Evolutionary conservation across 257 asterid genomes (phyloP).

Genomic region (Fraxinus anomala): DNA sequence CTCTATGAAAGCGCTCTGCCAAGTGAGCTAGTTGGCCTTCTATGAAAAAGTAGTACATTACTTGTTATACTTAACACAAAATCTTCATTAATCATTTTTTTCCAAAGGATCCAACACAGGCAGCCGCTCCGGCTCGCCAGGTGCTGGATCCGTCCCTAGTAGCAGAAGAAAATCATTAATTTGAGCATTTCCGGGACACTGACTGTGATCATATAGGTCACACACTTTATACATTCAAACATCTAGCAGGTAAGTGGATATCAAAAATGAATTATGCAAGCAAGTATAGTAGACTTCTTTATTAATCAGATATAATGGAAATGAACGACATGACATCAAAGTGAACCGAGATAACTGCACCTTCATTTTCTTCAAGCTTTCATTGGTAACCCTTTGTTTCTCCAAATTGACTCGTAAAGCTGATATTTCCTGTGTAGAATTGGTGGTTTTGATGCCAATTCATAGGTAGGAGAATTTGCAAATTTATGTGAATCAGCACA

Average conservation of each 20-base stretch:
- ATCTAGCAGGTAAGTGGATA: not conserved
- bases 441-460: not conserved
- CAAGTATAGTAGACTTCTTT: not conserved
- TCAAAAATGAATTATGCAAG: not conserved
- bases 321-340: not conserved
- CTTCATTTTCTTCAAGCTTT: constrained; percentile 65
- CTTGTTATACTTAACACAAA: too few species aligned
- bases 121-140: too few species aligned
- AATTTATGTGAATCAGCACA: not conserved
- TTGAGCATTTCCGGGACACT: not conserved
- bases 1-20: too few species aligned
- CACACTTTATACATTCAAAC: not conserved
- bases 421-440: constrained; percentile 53
- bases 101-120: too few species aligned
- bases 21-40: too few species aligned
- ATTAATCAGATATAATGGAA: not conserved
- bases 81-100: too few species aligned
- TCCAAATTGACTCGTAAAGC: constrained; percentile 47
- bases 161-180: not conserved
- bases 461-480: not conserved
- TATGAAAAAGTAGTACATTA: too few species aligned
- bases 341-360: constrained; percentile 33
- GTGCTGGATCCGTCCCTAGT: too few species aligned
- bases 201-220: not conserved
- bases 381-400: constrained; percentile 48